phyloP scores from a whole-genome alignment of 768 basidiomycete species.

The Serendipita indica region DNA sequence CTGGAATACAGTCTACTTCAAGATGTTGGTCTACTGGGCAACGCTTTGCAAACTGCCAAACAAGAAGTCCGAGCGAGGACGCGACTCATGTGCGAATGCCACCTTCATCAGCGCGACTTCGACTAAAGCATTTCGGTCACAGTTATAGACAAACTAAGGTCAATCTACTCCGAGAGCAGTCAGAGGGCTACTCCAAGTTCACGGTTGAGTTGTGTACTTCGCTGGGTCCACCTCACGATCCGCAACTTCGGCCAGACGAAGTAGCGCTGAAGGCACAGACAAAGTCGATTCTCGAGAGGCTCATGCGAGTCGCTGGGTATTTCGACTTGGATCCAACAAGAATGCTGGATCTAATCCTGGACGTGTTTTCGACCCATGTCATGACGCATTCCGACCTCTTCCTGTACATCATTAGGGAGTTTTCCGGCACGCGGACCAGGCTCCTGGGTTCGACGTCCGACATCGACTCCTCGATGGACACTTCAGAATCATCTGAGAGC shows the following conservation, averaged over 20 bases:
- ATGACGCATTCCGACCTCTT: constrained; percentile 80
- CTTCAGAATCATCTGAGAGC: neutral
- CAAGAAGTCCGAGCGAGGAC: constrained; percentile 15
- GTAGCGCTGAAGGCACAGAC: constrained; percentile 31
- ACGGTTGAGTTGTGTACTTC: constrained; percentile 66
- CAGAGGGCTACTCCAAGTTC: constrained; percentile 93
- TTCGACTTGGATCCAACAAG: constrained; percentile 95
- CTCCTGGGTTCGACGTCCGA: neutral
- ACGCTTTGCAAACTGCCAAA: neutral
- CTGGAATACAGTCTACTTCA: constrained; percentile 3
- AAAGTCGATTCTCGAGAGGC: constrained; percentile 45
- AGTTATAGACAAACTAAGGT: constrained; percentile 98
- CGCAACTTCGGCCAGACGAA: constrained; percentile 18
- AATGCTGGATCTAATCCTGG: constrained; percentile 84
- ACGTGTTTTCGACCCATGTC: constrained; percentile 73
- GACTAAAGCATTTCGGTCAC: constrained; percentile 5
- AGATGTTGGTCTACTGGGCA: constrained; percentile 3
- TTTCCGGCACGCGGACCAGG: constrained; percentile 49
- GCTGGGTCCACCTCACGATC: constrained; percentile 59
- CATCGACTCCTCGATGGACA: neutral
- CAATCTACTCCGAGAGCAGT: constrained; percentile 92
- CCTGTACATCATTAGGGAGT: constrained; percentile 67
- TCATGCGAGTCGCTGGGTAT: constrained; percentile 63
- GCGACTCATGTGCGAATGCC: constrained; percentile 14
- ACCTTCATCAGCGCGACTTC: neutral